Conservation (phyloP, 2,329 filamentous ascomycete genomes). For the Pseudogymnoascus sp. region DNA sequence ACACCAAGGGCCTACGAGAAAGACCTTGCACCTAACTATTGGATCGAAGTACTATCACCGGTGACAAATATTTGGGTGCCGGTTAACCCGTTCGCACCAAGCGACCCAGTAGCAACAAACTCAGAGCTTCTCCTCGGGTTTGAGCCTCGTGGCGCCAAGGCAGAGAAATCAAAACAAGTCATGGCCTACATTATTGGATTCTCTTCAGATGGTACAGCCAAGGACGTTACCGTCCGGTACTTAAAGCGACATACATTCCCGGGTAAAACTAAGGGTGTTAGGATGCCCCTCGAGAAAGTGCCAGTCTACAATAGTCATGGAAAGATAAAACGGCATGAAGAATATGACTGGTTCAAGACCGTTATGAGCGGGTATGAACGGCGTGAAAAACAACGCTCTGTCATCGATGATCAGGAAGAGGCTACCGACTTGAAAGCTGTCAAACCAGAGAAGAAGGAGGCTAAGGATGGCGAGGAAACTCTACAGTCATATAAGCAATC, state of each 20-base stretch:
- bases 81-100: conserved; percentile 65
- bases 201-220: conserved; percentile 76
- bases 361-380: conserved; percentile 67
- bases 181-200: conserved; percentile 84
- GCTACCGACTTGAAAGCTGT: conserved; percentile 65
- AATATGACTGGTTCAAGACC: conserved; percentile 81
- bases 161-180: conserved; percentile 79
- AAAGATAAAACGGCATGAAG: conserved; percentile 66
- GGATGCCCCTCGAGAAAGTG: conserved; percentile 71
- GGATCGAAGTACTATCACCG: conserved; percentile 82
- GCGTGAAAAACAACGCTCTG: conserved; percentile 45
- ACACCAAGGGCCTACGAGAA: conserved; percentile 53
- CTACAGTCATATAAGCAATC: conserved; percentile 84
- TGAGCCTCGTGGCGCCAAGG: conserved; percentile 73
- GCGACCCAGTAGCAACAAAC: conserved; percentile 59
- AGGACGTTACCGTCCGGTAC: conserved; percentile 91
- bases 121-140: conserved; percentile 65
- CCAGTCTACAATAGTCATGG: conserved; percentile 70
- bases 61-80: conserved; percentile 70
- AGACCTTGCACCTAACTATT: conserved; percentile 81
- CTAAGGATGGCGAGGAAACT: conserved; percentile 69
- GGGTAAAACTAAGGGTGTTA: conserved; percentile 79
- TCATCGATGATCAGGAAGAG: conserved; percentile 73
- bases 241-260: conserved; percentile 73
- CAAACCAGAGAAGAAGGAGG: conserved; percentile 62